Evolutionary conservation across 2,329 filamentous ascomycete species (phyloP), one percentile per base, ranked within the genome.

Genomic region (Knoxdaviesia capensis): DNA sequence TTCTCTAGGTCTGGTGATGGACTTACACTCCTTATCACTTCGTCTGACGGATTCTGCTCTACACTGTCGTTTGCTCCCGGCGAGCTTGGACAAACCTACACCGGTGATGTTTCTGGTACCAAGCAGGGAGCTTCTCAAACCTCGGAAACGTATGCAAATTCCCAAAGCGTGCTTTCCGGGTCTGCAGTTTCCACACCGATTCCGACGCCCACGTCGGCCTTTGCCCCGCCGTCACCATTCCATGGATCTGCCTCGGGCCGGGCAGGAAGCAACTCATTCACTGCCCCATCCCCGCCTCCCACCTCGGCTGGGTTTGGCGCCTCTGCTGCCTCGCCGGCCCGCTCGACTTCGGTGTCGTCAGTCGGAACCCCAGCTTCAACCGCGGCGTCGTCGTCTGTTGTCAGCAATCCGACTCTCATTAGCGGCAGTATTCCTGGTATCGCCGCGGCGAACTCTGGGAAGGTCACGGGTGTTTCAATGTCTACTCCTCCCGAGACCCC

Each of bases 31-130:
- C 68, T 98, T 40, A 92, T 98, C 63, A 90, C 86, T n/a, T 98
- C 90, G 0, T 94, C 90, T 0, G 90, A 98, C 57, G 90, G 90
- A 0, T 98, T 96, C 63, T 98, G 90, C 57, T 98, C 90, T 0
- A 80, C 83, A 0, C 65, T 98, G 5, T 81, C 86, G 0, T 98
- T 98, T 54, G 60, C 73, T 1, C 65, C 80, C 2, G 83, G 84
- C 6, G 90, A 98, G 57, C 65, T 98, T 1, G 90, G 90, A 8
- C 77, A 88, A 48, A 62, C 76, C 5, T 92, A 92, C 56, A 77
- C 75, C 6, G 79, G 78, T 32, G 76, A 84, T 41, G 56, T 77
- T 35, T 63, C 66, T n/a, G 62, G 63, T 9, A 54, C 60, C 31
- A 73, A 68, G 49, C 54, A 61, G 43, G 56, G 62, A 29, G 53